Evolutionary conservation across 306 rosid species (phyloP).

Genomic region (Quercus dentata): DNA sequence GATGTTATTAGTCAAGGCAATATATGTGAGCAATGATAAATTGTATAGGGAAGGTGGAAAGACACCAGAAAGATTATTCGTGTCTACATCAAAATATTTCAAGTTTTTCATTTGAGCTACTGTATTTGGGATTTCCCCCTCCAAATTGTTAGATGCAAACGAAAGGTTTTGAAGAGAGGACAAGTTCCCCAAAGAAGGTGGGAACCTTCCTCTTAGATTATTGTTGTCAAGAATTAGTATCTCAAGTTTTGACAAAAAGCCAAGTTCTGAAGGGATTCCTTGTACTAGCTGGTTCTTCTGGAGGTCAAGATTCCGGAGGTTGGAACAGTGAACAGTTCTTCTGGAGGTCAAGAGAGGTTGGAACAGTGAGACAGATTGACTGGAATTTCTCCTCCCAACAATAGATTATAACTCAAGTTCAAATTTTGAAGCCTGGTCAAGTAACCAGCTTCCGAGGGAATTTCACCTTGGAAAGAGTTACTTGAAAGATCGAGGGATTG

Average conservation of each 20-base stretch:
- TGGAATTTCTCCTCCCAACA: neutral
- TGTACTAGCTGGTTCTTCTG: too few species aligned
- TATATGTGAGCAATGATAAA: neutral
- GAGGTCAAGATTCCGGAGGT: too few species aligned
- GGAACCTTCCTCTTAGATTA: neutral
- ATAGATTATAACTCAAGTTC: neutral
- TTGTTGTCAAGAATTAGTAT: neutral
- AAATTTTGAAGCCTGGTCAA: neutral
- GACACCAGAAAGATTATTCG: neutral
- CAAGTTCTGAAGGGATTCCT: neutral
- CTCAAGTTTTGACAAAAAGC: neutral
- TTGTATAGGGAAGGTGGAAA: neutral
- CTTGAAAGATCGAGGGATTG: neutral
- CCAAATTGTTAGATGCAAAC: neutral
- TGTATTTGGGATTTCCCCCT: neutral
- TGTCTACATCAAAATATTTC: neutral
- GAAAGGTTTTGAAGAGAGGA: neutral
- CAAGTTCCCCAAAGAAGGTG: neutral
- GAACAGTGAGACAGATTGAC: neutral
- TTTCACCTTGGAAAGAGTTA: neutral
- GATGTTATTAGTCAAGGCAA: neutral
- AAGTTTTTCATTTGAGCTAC: neutral
- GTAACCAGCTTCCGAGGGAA: neutral
- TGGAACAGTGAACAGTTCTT: neutral
- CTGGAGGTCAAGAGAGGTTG: neutral